Evolutionary conservation across 2,329 filamentous ascomycete genomes (phyloP), one percentile per base, ranked within the genome.

Genomic region (Thielaviopsis cerberus): DNA sequence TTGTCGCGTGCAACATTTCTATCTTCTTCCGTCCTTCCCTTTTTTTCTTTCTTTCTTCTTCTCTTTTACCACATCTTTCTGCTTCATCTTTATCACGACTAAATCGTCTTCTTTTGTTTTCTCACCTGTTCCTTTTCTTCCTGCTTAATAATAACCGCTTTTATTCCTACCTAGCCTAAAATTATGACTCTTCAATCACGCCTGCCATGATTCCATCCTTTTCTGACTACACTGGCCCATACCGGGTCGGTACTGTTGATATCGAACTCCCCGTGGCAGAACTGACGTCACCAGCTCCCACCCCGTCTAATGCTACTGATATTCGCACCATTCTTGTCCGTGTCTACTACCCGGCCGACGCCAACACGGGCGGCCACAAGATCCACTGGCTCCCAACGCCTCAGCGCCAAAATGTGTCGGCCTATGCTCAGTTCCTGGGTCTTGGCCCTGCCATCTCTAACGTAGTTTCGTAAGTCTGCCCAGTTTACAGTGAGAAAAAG

Each of bases 341-440:
- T 62, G 75, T 94, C 59, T 94, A 87, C 71, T 94, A 94, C 67
- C 88, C 88, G 0, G 82, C 83, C 23, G 71, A 73, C 1, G 67
- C 73, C 4, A 72, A 74, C 20, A 73, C 58, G 17, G 74, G 79
- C 64, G 79, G 79, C 64, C 74, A 74, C 10, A 61, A 61, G 22
- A 83, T 88, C 58, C 79, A 77, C 64, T 94, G 88, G 88, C 76
- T 94, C 56, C 87, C 87, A 0, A 75, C 77, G 8, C 88, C 88
- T 0, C 88, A 94, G 68, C 73, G 84, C 53, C 80, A 82, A 48
- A 84, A 88, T 66, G 72, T 91, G 8, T 78, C 82, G 17, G 85
- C 84, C 0, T 92, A 92, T 66, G 83, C 83, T 10, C 77, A 81
- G 63, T 94, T 94, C 64, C 66, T 91, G 7, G 87, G 87, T 1